Evolutionary conservation across 2,329 filamentous ascomycete species (phyloP).

Genomic region (Ilyonectria robusta): DNA sequence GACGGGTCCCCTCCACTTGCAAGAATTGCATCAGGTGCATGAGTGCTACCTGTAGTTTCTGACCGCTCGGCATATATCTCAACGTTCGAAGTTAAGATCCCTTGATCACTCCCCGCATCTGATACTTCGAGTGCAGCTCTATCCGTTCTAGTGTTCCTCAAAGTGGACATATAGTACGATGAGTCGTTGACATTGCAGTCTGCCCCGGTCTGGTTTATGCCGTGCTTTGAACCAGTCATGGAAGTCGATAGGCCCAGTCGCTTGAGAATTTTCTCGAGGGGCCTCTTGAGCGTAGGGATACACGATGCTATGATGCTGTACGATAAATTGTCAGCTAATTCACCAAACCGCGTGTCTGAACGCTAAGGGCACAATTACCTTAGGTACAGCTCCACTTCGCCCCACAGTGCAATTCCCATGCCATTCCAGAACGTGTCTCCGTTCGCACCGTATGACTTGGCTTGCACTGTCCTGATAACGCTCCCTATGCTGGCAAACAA

Average conservation of each 20-base stretch:
- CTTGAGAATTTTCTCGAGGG: neutral
- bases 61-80: neutral
- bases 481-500: neutral
- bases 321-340: neutral
- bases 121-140: neutral
- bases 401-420: neutral
- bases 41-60: no score
- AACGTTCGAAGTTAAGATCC: neutral
- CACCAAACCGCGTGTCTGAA: neutral
- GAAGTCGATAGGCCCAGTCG: neutral
- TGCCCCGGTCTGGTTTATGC: neutral
- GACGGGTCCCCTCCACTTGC: no score
- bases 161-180: neutral
- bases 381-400: neutral
- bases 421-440: neutral
- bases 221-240: neutral
- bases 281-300: neutral
- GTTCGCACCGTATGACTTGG: neutral
- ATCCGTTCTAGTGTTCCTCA: neutral
- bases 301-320: neutral
- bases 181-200: neutral
- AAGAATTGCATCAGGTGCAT: no score
- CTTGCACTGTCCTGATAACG: neutral
- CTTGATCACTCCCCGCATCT: neutral
- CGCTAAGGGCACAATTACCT: neutral